phyloP scores from a whole-genome alignment of 2,329 filamentous ascomycete species.

The Cladophialophora immunda region DNA sequence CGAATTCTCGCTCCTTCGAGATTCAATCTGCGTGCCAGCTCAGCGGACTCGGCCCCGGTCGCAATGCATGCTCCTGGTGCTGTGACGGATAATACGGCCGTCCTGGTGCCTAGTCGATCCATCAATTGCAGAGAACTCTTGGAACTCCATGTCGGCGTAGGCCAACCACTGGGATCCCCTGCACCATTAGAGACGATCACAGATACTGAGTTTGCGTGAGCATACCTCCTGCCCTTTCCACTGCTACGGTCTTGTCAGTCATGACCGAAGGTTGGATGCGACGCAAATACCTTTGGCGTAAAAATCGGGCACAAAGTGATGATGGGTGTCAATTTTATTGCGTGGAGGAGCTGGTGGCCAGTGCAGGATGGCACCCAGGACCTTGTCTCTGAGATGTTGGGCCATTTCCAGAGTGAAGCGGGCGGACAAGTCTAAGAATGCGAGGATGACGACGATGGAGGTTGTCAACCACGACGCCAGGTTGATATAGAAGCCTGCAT shows the following conservation, averaged over 20 bases:
- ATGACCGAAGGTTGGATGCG: background rate
- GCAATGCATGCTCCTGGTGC: conserved; percentile 42
- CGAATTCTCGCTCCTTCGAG: conserved; percentile 47
- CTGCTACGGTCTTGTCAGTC: conserved; percentile 6
- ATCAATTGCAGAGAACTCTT: background rate
- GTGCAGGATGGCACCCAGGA: too few relatives aligned
- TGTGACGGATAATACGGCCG: conserved; percentile 44
- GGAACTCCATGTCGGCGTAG: conserved; percentile 19
- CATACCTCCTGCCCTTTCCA: conserved; percentile 19
- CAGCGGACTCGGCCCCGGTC: background rate
- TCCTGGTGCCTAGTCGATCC: conserved; percentile 29
- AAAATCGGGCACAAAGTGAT: conserved; percentile 24
- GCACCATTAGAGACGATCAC: conserved; percentile 35
- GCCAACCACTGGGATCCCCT: conserved; percentile 32
- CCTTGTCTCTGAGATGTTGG: too few relatives aligned
- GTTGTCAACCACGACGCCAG: too few relatives aligned
- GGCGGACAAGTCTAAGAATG: too few relatives aligned
- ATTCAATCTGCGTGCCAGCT: conserved; percentile 43
- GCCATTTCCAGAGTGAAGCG: too few relatives aligned
- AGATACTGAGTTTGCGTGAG: too few relatives aligned
- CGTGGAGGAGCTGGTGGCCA: too few relatives aligned
- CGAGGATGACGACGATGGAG: too few relatives aligned
- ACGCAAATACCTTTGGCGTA: conserved; percentile 22
- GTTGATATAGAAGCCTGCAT: too few relatives aligned
- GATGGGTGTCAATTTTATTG: conserved; percentile 28